These are phyloP conservation scores for Avena eriantha DNA, from an alignment of 176 grass and related monocot genomes.

Conservation along the genomic window DNA sequence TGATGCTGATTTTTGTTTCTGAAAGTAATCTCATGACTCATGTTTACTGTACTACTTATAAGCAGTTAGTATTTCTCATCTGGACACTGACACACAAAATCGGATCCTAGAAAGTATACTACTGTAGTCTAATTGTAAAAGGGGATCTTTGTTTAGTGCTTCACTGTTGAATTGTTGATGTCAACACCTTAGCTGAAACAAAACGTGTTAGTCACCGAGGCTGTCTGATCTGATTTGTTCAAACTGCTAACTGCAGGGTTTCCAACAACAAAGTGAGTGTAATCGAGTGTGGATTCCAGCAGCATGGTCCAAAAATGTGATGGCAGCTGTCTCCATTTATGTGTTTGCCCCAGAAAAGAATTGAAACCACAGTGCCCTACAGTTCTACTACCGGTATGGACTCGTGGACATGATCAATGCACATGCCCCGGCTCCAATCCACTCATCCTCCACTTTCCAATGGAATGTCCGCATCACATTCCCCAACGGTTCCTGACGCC, in stretches of 20 bases:
- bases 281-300: neutral
- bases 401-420: slow-evolving; percentile 34
- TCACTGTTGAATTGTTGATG: neutral
- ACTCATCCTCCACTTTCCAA: neutral
- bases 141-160: neutral
- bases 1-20: too few relatives aligned
- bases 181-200: neutral
- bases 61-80: neutral
- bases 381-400: neutral
- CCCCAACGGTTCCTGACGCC: neutral
- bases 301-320: neutral
- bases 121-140: neutral
- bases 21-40: too few relatives aligned
- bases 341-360: slow-evolving; percentile 16
- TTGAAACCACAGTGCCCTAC: neutral
- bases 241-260: neutral
- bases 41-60: too few relatives aligned
- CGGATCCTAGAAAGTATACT: neutral
- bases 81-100: neutral
- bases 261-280: neutral
- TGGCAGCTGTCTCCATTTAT: neutral
- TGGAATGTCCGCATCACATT: slow-evolving; percentile 15
- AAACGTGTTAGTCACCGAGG: too few relatives aligned
- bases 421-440: neutral
- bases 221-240: neutral